Evolutionary conservation across 1,284 basidiomycete species (phyloP), one percentile per base, ranked within the genome.

Genomic region (Pseudozyma hubeiensis): DNA sequence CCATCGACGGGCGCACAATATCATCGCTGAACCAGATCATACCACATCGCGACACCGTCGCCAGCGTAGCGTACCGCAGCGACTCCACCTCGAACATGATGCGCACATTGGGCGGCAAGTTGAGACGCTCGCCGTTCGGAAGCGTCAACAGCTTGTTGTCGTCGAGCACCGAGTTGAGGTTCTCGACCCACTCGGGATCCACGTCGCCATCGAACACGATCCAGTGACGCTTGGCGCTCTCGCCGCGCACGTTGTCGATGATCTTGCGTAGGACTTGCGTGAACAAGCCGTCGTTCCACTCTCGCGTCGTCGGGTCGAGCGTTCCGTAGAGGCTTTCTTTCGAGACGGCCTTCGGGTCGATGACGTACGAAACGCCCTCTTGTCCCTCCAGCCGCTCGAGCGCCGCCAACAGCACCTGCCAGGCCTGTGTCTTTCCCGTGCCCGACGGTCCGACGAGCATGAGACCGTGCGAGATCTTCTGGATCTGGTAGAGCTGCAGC

Each of bases 1-100:
- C 90, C 97, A 99, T 98, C 5, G 88, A 87, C 3, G 94, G 90
- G 70, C 93, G 90, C 34, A 99, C 90, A 50, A 96, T 91, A 71
- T 97, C 94, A 66, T 97, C 94, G 83, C 94, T 97, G 87, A 99
- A 99, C 97, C 97, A 99, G 80, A 99, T 96, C 97, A 99, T 99
- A 85, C 97, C 97, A 84, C 97, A 99, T 60, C 97, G 95, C 89
- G 94, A 97, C 87, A 99, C 97, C 14, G 97, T 99, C 8, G 97
- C 97, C 49, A 93, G 90, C 1, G 97, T 99, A 0, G 97, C 97
- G 84, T 97, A 99, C 80, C 91, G 92, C 76, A 99, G 89, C 85
- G 96, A 94, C 85, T 99, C 97, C 60, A 99, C 97, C 85, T 99
- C 97, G 83, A 99, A 99, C 93, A 99, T 95, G 86, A 99, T 95